Conservation (phyloP, 257 asterid species). For the Linaria vulgaris region DNA sequence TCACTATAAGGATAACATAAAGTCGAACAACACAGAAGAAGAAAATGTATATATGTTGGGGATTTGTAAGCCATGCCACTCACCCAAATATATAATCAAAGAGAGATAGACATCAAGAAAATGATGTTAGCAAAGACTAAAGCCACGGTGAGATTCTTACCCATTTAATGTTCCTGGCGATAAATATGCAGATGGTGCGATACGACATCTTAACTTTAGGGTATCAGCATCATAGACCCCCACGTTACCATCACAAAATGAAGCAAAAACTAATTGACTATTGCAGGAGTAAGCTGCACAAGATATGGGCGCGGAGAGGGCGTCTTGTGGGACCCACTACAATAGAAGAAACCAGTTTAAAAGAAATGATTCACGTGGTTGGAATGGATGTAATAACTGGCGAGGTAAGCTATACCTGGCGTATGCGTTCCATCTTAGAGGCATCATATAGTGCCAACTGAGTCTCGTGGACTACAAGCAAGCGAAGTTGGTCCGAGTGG, state of each 20-base stretch:
- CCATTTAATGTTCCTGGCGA: constrained; percentile 65
- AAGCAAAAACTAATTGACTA: constrained; percentile 82
- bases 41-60: not conserved
- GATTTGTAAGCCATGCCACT: too few relatives aligned
- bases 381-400: not conserved
- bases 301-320: constrained; percentile 85
- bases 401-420: constrained; percentile 54
- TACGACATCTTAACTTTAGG: constrained; percentile 78
- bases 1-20: not conserved
- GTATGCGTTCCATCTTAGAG: constrained; percentile 85
- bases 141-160: constrained; percentile 42
- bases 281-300: constrained; percentile 94
- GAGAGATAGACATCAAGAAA: not conserved
- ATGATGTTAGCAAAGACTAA: not conserved
- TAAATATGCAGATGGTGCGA: constrained; percentile 75
- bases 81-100: too few relatives aligned
- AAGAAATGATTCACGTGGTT: not conserved
- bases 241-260: constrained; percentile 77
- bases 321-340: constrained; percentile 96
- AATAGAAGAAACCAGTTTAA: constrained; percentile 24
- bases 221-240: constrained; percentile 94
- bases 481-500: constrained; percentile 73
- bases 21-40: not conserved
- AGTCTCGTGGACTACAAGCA: constrained; percentile 89
- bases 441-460: constrained; percentile 87